Percentiles rank a stretch among this genome's conserved stretches.
These are phyloP conservation scores for Colletotrichum sp. DNA, from an alignment of 2,329 filamentous ascomycete species.

Conservation along the genomic window DNA sequence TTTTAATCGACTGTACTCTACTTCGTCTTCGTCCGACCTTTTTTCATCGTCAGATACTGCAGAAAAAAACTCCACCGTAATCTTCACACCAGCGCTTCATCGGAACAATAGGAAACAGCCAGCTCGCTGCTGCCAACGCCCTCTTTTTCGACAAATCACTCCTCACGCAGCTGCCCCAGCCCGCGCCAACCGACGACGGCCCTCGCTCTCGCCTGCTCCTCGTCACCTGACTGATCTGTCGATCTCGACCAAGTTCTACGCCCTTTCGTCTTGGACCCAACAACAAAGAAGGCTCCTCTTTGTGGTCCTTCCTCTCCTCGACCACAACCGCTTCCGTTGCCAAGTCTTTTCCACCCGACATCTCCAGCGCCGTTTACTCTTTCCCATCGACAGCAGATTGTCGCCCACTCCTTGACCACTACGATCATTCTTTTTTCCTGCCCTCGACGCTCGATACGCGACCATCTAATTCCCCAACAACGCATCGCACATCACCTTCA, in stretches of 20 bases:
- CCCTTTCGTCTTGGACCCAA: not conserved
- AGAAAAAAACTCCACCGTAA: constrained; percentile 9
- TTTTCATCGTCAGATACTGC: constrained; percentile 1
- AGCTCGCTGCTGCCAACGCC: not conserved
- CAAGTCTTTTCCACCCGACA: not conserved
- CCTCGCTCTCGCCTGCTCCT: not conserved
- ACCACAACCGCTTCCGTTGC: constrained; percentile 1
- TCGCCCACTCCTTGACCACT: constrained; percentile 14
- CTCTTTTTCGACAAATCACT: not conserved
- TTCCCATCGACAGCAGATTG: constrained; percentile 3
- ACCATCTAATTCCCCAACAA: constrained; percentile 6
- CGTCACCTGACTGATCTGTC: not conserved
- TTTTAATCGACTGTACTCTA: constrained; percentile 44
- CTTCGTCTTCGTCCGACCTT: constrained; percentile 22
- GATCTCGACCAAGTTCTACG: not conserved
- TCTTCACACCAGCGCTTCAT: constrained; percentile 8
- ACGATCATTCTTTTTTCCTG: constrained; percentile 19
- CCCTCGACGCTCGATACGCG: constrained; percentile 19
- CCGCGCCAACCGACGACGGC: not conserved
- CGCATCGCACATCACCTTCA: constrained; percentile 1
- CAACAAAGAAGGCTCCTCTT: constrained; percentile 13
- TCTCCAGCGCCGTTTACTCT: not conserved
- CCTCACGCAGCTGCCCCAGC: not conserved
- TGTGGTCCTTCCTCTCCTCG: constrained; percentile 2
- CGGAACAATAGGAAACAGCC: not conserved